Conservation (phyloP, 2,329 filamentous ascomycete species). For the Colletotrichum sp. region DNA sequence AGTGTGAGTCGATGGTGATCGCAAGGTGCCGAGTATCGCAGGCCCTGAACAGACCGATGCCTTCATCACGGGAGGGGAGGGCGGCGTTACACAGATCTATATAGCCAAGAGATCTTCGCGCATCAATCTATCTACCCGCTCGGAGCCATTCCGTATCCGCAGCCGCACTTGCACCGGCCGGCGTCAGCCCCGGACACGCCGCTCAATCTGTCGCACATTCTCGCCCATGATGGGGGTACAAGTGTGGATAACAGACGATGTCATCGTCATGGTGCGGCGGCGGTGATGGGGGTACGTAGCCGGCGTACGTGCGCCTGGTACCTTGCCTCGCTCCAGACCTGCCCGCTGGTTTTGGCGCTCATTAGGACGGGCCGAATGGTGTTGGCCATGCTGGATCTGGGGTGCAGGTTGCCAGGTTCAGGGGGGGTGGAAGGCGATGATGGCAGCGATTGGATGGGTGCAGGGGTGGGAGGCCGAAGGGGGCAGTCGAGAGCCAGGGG, state of each 20-base stretch:
- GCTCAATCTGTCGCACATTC: slow-evolving; percentile 13
- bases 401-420: background rate
- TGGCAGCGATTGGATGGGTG: background rate
- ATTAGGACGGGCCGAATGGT: slow-evolving; percentile 12
- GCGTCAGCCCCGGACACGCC: background rate
- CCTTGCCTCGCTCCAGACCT: background rate
- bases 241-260: slow-evolving; percentile 6
- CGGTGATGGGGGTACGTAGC: background rate
- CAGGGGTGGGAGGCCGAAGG: background rate
- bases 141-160: background rate
- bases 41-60: background rate
- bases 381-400: background rate
- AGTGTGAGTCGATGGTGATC: background rate
- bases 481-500: background rate
- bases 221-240: background rate
- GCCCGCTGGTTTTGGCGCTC: slow-evolving; percentile 1
- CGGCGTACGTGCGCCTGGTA: background rate
- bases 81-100: slow-evolving; percentile 6
- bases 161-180: background rate
- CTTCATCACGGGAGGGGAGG: background rate
- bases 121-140: background rate
- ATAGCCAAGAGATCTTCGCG: slow-evolving; percentile 4
- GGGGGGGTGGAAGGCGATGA: background rate
- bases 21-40: background rate
- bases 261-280: slow-evolving; percentile 11